Percentiles rank a stretch among this genome's conserved stretches.
phyloP scores from a whole-genome alignment of 331 rosid genomes.

The Cucumis variabilis region DNA sequence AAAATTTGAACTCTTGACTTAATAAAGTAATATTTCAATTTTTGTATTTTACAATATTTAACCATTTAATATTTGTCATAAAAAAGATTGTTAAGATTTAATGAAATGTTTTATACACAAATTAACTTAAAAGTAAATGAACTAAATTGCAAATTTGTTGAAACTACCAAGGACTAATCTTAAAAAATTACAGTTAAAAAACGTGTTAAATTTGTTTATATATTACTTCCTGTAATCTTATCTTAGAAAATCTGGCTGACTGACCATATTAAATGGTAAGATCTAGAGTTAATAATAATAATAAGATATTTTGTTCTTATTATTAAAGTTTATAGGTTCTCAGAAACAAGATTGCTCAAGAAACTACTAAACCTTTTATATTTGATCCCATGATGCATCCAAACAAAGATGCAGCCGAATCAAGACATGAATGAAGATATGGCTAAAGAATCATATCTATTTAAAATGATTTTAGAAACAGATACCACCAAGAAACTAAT shows the following conservation, averaged over 20 bases:
- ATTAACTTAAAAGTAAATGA: no score
- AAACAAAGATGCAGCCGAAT: slow-evolving; percentile 13
- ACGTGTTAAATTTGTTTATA: no score
- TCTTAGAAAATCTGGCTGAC: neutral
- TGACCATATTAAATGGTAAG: neutral
- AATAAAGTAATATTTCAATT: no score
- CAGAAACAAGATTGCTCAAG: slow-evolving; percentile 4
- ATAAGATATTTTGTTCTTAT: neutral
- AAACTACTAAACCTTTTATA: neutral
- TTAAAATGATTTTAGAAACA: neutral
- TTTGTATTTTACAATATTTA: no score
- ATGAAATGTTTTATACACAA: no score
- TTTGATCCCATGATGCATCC: neutral
- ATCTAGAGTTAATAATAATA: neutral
- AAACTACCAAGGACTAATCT: no score
- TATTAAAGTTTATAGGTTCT: neutral
- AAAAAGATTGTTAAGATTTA: no score
- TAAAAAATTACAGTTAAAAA: no score
- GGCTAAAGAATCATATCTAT: neutral
- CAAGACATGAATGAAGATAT: slow-evolving; percentile 13
- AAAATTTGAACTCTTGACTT: no score
- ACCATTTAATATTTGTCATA: no score
- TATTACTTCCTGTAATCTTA: no score
- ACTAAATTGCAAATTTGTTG: no score
- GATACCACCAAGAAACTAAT: neutral